A percentile compares a stretch with the other conserved stretches of the same genome.
Evolutionary conservation across 345 rosid species (phyloP).

Genomic region (Ceriops zippeliana): DNA sequence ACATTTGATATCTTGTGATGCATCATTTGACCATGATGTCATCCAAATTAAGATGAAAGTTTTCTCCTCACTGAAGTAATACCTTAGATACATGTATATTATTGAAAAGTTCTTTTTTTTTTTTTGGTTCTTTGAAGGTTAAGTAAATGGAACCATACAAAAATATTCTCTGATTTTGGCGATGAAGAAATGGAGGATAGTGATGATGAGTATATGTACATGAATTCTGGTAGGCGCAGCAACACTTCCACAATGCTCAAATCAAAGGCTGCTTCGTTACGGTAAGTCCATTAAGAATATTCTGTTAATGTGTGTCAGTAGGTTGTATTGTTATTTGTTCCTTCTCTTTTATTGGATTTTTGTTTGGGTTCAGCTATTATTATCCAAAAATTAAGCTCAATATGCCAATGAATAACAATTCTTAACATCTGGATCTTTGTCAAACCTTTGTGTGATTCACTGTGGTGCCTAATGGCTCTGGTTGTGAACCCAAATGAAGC

Average conservation of each 20-base stretch:
- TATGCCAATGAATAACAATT: not conserved
- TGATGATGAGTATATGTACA: conserved; percentile 51
- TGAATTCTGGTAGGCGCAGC: conserved; percentile 39
- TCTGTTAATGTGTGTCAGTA: no score
- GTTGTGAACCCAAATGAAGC: not conserved
- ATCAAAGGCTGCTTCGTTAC: conserved; percentile 43
- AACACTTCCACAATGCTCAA: conserved; percentile 41
- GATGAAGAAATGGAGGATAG: conserved; percentile 54
- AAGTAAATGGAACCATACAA: conserved; percentile 94
- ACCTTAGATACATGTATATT: no score
- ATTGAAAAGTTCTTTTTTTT: no score
- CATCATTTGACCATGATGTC: no score
- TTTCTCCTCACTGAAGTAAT: no score
- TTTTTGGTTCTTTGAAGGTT: conserved; percentile 34
- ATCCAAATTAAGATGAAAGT: no score
- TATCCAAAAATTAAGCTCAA: not conserved
- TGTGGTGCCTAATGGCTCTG: not conserved
- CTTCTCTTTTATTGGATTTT: no score
- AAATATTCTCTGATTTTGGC: conserved; percentile 79
- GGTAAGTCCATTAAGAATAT: conserved; percentile 39
- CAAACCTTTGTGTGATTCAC: not conserved
- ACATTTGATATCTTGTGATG: no score
- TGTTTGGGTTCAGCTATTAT: no score
- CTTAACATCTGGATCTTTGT: not conserved
- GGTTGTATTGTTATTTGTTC: no score